Base-by-base conservation (phyloP, 176 grass and related monocot species). In the Lolium multiflorum region DNA sequence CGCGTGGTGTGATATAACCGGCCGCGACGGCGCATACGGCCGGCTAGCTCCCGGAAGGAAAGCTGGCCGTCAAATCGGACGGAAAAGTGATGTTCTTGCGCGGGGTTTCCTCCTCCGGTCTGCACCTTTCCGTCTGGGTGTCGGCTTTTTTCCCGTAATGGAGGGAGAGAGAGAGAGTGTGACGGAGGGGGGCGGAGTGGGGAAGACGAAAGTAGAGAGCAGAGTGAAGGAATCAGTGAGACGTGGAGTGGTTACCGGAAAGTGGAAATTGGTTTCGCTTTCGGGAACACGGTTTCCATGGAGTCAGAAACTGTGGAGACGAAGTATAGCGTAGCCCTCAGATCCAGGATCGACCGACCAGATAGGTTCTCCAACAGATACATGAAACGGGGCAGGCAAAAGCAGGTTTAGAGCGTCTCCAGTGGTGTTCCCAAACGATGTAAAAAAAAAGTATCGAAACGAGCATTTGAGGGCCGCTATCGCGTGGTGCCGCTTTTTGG, bases 111-210 rank as follows among this genome's bases (percentile, higher is more conserved):
- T 22, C 38, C 68, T 13, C 63, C 77, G 65, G 74, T 57, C 74
- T 74, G 14, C 1, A 51, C 38, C 80, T 91, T 87, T 87, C 89
- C 75, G 89, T 87, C 41, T 71, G 10, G 65, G 57, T 90, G 89
- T 84, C 84, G 48, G 80, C 84, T 43, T 91, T 79, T 90, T 87
- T 74, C 70, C 49, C 75, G 84, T 41, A 83, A 83, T 41, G 84
- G 84, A 35, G 47, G 44, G 62, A 12, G 25, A 0, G 60, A 63
- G 60, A 3, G 51, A 47, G 37, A 15, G 7, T 17, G 60, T 2
- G 10, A 63, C 1, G 61, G 25, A 71, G 3, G 22, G 35, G 20
- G 20, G 15, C 0, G 9, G 56, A 65, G 12, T 51, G 26, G 44
- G 41, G 28, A 64, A 71, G 74, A 84, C 64, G 81, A 88, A 79